Conservation (phyloP, 345 rosid species). For the Noccaea bulbosa region DNA sequence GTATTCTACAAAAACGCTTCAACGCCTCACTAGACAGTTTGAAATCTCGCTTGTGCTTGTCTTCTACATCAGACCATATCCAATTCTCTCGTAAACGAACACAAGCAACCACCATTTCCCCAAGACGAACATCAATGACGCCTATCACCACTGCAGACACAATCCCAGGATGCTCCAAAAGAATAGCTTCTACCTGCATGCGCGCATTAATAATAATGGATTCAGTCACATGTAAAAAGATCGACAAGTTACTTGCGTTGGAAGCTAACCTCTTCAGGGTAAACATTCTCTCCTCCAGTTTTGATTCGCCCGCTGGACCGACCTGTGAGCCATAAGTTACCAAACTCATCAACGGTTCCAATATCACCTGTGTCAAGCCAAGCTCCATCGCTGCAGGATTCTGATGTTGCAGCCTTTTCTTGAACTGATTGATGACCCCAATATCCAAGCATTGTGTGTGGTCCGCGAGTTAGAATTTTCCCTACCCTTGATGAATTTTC, state of each 20-base stretch:
- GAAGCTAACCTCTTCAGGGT: slow-evolving; percentile 80
- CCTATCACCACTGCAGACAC: slow-evolving; percentile 62
- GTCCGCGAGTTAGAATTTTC: slow-evolving; percentile 77
- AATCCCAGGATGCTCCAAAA: slow-evolving; percentile 67
- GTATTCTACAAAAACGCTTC: slow-evolving; percentile 51
- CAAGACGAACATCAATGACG: slow-evolving; percentile 58
- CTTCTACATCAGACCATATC: slow-evolving; percentile 58
- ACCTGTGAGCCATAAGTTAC: slow-evolving; percentile 83
- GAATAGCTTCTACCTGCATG: slow-evolving; percentile 62
- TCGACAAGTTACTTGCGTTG: slow-evolving; percentile 9
- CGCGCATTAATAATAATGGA: background rate
- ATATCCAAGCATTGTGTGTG: slow-evolving; percentile 76
- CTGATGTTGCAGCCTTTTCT: slow-evolving; percentile 35
- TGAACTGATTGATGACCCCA: slow-evolving; percentile 52
- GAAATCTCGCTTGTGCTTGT: slow-evolving; percentile 22
- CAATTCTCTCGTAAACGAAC: slow-evolving; percentile 59
- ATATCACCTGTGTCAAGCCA: slow-evolving; percentile 93
- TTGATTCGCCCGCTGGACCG: slow-evolving; percentile 71
- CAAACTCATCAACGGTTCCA: slow-evolving; percentile 60
- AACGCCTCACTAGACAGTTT: slow-evolving; percentile 59
- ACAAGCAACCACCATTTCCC: slow-evolving; percentile 82
- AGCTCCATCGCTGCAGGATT: slow-evolving; percentile 30
- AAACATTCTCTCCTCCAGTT: slow-evolving; percentile 86
- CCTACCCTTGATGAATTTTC: slow-evolving; percentile 56
- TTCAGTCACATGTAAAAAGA: background rate